Evolutionary conservation across 495 filamentous ascomycete genomes (phyloP).

Genomic region (Staphylotrichum tortipilum): DNA sequence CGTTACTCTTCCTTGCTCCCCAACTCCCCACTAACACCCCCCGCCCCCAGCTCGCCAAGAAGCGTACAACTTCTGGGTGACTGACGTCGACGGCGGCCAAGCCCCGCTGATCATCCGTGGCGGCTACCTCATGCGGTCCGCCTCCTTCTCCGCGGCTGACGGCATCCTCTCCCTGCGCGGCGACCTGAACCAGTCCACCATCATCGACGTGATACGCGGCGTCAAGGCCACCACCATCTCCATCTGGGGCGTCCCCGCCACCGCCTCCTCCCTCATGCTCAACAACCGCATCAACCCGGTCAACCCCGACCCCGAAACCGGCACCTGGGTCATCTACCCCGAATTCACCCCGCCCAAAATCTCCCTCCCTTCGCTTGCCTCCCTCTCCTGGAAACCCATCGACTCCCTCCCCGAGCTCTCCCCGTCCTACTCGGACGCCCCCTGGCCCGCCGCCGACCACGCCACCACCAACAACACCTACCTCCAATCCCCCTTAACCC

Average conservation of each 20-base stretch:
- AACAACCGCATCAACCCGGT: too few species aligned
- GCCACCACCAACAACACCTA: constrained; percentile 49
- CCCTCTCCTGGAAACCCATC: constrained; percentile 58
- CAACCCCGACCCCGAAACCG: too few species aligned
- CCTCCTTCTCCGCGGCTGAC: constrained; percentile 29
- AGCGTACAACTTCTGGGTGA: constrained; percentile 71
- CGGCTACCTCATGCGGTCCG: constrained; percentile 65
- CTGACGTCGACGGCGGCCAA: constrained; percentile 34
- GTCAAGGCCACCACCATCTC: too few species aligned
- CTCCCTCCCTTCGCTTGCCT: constrained; percentile 45
- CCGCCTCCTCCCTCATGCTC: constrained; percentile 46
- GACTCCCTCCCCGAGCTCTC: constrained; percentile 65
- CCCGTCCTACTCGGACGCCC: constrained; percentile 55
- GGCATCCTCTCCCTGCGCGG: constrained; percentile 51
- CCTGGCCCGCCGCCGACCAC: constrained; percentile 52
- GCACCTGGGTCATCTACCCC: constrained; percentile 46
- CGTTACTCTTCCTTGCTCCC: too few species aligned
- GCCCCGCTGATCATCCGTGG: constrained; percentile 56
- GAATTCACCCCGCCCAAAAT: constrained; percentile 46
- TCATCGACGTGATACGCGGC: constrained; percentile 46
- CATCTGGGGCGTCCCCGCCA: constrained; percentile 37
- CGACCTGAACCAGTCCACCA: constrained; percentile 62
- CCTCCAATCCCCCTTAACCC: constrained; percentile 46
- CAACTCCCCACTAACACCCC: too few species aligned
- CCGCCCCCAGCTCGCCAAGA: constrained; percentile 47